Conservation (phyloP, 768 basidiomycete species). For the Termitomyces bulborhizus region DNA sequence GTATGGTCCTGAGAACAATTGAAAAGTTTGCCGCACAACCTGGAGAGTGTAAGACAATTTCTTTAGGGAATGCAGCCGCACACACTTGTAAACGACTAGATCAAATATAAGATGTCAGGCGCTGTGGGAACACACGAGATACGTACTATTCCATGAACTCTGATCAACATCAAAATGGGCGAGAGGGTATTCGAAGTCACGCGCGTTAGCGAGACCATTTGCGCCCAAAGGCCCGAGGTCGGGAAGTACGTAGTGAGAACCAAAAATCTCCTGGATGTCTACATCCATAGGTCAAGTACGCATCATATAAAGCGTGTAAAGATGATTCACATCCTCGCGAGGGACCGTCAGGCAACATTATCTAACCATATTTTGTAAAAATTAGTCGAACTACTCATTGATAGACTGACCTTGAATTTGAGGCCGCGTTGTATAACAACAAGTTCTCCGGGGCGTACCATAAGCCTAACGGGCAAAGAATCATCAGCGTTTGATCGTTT, state of each 20-base stretch:
- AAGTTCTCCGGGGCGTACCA: conserved; percentile 61
- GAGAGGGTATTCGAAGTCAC: conserved; percentile 61
- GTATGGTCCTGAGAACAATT: conserved; percentile 54
- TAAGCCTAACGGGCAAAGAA: conserved; percentile 30
- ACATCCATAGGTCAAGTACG: background rate
- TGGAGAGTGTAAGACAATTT: conserved; percentile 14
- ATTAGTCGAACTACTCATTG: background rate
- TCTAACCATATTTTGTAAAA: conserved; percentile 19
- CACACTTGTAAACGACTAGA: conserved; percentile 44
- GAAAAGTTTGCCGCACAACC: conserved; percentile 50
- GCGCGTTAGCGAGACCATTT: conserved; percentile 57
- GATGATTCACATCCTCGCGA: conserved; percentile 49
- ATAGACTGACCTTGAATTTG: conserved; percentile 48
- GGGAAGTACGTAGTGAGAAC: conserved; percentile 56
- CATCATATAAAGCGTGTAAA: too few species aligned
- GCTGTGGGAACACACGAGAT: background rate
- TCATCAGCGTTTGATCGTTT: background rate
- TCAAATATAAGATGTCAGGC: background rate
- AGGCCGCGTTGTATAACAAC: conserved; percentile 62
- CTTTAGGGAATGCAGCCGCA: background rate
- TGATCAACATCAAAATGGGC: conserved; percentile 65
- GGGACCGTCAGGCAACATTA: conserved; percentile 50
- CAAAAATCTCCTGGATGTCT: conserved; percentile 63
- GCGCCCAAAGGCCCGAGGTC: conserved; percentile 62
- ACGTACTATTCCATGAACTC: conserved; percentile 49